Evolutionary conservation across 306 rosid genomes (phyloP), one percentile per base, ranked within the genome.

Genomic region (Prunus kanzakura): DNA sequence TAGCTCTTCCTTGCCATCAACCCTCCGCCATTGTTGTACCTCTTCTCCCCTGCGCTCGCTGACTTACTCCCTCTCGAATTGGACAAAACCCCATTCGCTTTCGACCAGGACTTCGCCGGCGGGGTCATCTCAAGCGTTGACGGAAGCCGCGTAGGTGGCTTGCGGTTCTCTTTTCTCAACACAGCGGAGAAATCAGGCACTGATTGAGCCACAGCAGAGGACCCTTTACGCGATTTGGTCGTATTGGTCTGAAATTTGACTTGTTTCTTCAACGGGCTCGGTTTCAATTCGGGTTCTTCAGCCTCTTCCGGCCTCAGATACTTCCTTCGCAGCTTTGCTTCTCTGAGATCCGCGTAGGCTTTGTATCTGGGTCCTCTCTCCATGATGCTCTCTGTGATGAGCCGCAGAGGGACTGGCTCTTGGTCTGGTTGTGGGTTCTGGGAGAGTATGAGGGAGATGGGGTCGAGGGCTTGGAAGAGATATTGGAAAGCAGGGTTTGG

Each of bases 141-240:
- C 50, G 89, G 88, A 43, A 89, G 75, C 43, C 74, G 51, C 13
- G 81, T 71, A 32, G 74, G 54, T 1, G 85, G 97, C 74, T 82
- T 92, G 6, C 96, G 80, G 20, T 95, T 95, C 87, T 95, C 99
- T 64, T 91, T 91, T 79, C 96, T 66, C 82, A 96, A 74, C 1
- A 47, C 87, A 0, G 97, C 85, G 2, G 93, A 79, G 86, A 95
- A 92, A 72, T 95, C 96, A 1, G 99, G 97, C 68, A 96, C 98
- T n/a, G 98, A 96, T 30, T 96, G 98, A 18, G 98, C 93, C 19
- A 96, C 76, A 20, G 75, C 75, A 29, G 93, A 89, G 9, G 69
- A 22, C 55, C 87, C 85, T 76, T 87, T 87, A 20, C 85, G 77
- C 43, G 62, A 76, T 9, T 75, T 69, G 25, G 64, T 80, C 69